Conservation (phyloP, 78 protist species). For the Anaeramoeba flamelloides region DNA sequence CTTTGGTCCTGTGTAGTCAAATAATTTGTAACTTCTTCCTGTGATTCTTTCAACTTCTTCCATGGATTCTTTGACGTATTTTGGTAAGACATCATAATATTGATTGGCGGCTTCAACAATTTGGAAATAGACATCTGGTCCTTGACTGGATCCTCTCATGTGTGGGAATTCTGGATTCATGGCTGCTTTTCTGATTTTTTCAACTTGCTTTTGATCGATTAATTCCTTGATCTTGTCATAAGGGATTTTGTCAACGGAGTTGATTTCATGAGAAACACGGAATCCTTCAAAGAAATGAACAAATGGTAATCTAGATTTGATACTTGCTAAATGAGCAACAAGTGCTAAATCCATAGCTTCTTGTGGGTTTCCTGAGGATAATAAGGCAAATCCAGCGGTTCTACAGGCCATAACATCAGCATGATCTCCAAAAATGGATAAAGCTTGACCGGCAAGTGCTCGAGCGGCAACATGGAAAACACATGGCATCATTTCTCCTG, state of each 20-base stretch:
- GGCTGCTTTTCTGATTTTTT: no score
- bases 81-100: conserved; percentile 26
- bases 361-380: conserved; percentile 26
- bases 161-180: conserved; percentile 35
- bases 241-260: conserved; percentile 15
- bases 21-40: conserved; percentile 26
- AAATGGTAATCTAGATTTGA: conserved; percentile 32
- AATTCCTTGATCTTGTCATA: conserved; percentile 16
- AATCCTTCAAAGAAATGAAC: conserved; percentile 54
- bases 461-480: conserved; percentile 44
- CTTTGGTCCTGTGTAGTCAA: conserved; percentile 36
- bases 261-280: conserved; percentile 35
- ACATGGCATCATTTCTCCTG: conserved; percentile 42
- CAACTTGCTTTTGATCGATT: no score
- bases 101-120: conserved; percentile 22
- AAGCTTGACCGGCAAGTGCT: conserved; percentile 33
- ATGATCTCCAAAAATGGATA: conserved; percentile 48
- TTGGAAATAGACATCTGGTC: conserved; percentile 34
- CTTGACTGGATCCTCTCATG: conserved; percentile 26
- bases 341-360: conserved; percentile 37
- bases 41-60: conserved; percentile 12
- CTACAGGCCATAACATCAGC: conserved; percentile 41
- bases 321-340: conserved; percentile 27
- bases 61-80: conserved; percentile 20
- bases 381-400: conserved; percentile 26